Percentiles rank a stretch among this genome's conserved stretches.
phyloP scores from a whole-genome alignment of 345 rosid genomes.

The Rhodomyrtus tomentosa region DNA sequence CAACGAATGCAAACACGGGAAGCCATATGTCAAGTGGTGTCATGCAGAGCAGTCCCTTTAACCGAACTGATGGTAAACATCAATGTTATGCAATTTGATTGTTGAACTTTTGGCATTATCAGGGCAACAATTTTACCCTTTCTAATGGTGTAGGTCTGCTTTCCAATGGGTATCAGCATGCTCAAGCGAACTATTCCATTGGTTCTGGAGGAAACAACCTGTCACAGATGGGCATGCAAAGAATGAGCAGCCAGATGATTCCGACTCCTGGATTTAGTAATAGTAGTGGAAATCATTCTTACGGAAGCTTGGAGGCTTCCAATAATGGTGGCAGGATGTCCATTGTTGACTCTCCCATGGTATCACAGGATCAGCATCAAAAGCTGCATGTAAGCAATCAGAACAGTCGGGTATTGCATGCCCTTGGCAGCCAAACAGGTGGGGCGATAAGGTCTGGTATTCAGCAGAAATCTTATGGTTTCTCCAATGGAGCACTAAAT shows the following conservation, averaged over 20 bases:
- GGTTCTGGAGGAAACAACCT: conserved; percentile 58
- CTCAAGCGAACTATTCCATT: conserved; percentile 47
- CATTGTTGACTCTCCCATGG: conserved; percentile 47
- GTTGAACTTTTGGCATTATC: conserved; percentile 1
- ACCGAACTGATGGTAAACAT: conserved; percentile 35
- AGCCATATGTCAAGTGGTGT: conserved; percentile 37
- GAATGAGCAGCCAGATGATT: conserved; percentile 74
- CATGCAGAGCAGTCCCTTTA: conserved; percentile 36
- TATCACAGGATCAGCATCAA: conserved; percentile 53
- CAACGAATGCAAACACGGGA: conserved; percentile 37
- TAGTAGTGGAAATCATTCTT: conserved; percentile 40
- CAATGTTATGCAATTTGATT: background rate
- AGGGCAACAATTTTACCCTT: background rate
- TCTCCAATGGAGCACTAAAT: conserved; percentile 50
- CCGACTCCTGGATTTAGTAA: conserved; percentile 83
- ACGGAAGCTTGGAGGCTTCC: conserved; percentile 52
- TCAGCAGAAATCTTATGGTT: conserved; percentile 62
- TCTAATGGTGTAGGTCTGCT: conserved; percentile 38
- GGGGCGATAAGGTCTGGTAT: conserved; percentile 48
- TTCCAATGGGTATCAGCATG: conserved; percentile 61
- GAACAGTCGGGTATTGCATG: conserved; percentile 55
- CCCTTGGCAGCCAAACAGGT: conserved; percentile 63
- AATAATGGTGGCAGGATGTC: conserved; percentile 53
- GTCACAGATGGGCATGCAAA: conserved; percentile 53
- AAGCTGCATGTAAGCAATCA: conserved; percentile 54